Evolutionary conservation across 2,329 filamentous ascomycete genomes (phyloP), one percentile per base, ranked within the genome.

Genomic region (Fusarium agapanthi): DNA sequence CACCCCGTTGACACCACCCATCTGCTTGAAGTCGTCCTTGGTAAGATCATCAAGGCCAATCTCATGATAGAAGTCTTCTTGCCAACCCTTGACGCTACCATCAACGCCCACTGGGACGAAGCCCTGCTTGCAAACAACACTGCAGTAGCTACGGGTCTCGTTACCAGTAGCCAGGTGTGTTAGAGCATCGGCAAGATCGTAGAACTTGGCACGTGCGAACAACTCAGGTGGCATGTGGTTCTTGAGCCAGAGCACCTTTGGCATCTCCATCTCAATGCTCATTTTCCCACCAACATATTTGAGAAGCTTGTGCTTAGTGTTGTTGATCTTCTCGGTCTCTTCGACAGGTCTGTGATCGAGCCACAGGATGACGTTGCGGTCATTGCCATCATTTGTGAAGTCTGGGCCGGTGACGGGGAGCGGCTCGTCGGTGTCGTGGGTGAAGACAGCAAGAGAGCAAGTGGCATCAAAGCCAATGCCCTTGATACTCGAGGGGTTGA

Each of bases 251-350:
- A 98, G 87, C 3, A 98, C 94, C 85, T 99, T 99, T 72, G 96
- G 96, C 62, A 99, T 97, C 82, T 99, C 96, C 96, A 99, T 99
- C 86, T 99, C 96, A 74, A 98, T 95, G 81, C 94, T 97, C 96
- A 99, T 99, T 81, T 93, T 95, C 72, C 96, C 96, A 76, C 96
- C 96, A 24, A 99, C 96, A 80, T 99, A 99, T 79, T 95, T 93
- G 66, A 99, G 89, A 60, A 99, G 87, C 82, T 97, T 96, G 86
- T 99, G 96, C 59, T 91, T 88, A 6, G 96, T 98, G 61, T 90
- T 90, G 82, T 99, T 99, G 85, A 99, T 97, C 84, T 93, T 93
- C 71, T 93, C 91, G 1, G 95, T 97, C 87, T 99, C 96, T 68
- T 93, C 90, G 20, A 96, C 90, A 2, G 96, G 94, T 43, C 96